Conservation (phyloP, 139 green algal genomes). For the Chlamydomonas sphaeroides region DNA sequence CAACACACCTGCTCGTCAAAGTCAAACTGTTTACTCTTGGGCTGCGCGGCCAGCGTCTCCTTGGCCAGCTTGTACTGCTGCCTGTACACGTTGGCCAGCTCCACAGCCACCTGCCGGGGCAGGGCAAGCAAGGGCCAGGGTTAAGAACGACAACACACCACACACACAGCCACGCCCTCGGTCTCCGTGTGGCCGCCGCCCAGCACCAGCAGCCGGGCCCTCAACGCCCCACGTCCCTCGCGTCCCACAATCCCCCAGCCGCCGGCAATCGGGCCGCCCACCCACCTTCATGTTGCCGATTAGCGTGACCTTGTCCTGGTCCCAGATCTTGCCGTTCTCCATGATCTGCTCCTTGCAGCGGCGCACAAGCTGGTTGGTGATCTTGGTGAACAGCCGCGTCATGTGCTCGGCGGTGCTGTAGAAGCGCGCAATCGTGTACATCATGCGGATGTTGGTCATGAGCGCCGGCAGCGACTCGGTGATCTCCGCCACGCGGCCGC, state of each 20-base stretch:
- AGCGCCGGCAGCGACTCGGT: constrained; percentile 82
- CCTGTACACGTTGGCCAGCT: constrained; percentile 75
- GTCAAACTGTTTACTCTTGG: constrained; percentile 77
- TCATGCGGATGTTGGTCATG: constrained; percentile 82
- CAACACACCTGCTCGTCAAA: constrained; percentile 66
- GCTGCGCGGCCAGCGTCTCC: constrained; percentile 61
- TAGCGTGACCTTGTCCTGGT: constrained; percentile 79
- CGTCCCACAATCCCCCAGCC: background rate
- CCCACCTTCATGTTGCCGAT: constrained; percentile 75
- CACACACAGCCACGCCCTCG: no score
- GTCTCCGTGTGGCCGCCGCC: no score
- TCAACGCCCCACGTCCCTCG: background rate
- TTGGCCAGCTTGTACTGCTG: constrained; percentile 77
- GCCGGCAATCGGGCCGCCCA: background rate
- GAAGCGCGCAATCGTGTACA: constrained; percentile 92
- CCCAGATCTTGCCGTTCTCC: constrained; percentile 77
- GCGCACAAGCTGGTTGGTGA: constrained; percentile 84
- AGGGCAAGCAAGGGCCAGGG: no score
- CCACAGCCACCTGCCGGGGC: constrained; percentile 45
- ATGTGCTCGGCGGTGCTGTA: constrained; percentile 87
- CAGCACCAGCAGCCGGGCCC: background rate
- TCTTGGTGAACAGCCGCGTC: constrained; percentile 85
- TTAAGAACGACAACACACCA: no score
- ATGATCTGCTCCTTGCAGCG: constrained; percentile 81
- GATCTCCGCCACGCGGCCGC: constrained; percentile 68